phyloP scores from a whole-genome alignment of 192 early-diverging fungal genomes.

The Chytriomyces confervae region DNA sequence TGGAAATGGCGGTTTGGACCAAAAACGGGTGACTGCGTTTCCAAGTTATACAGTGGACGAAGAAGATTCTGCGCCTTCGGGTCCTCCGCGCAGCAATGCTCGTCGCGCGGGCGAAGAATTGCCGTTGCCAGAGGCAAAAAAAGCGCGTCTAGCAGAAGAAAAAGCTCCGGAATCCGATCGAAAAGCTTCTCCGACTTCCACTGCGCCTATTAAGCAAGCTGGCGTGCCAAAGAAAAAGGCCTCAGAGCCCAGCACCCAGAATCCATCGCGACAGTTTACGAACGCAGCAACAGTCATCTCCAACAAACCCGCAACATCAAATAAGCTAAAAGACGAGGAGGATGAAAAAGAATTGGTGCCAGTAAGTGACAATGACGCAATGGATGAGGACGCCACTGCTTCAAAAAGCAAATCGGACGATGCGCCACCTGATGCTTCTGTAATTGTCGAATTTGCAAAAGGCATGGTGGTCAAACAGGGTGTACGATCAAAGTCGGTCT shows the following conservation, averaged over 20 bases:
- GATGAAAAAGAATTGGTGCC: not conserved
- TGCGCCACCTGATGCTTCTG: not conserved
- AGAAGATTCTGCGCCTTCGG: not conserved
- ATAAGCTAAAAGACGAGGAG: not conserved
- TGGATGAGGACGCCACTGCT: not conserved
- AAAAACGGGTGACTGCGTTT: not conserved
- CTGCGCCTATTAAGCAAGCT: not conserved
- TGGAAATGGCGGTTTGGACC: not conserved
- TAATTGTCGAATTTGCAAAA: not conserved
- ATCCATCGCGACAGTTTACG: not conserved
- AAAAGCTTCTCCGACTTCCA: not conserved
- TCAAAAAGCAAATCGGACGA: not conserved
- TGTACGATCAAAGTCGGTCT: not conserved
- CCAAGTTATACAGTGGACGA: slow-evolving; percentile 11
- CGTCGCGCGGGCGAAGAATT: too few relatives aligned
- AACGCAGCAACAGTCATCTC: slow-evolving; percentile 18
- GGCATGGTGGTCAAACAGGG: slow-evolving; percentile 8
- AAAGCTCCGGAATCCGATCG: not conserved
- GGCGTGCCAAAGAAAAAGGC: not conserved
- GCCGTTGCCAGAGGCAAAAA: not conserved
- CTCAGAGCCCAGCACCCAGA: not conserved
- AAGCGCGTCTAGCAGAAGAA: not conserved
- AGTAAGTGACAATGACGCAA: not conserved
- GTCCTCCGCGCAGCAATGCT: not conserved
- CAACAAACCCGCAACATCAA: not conserved